Base-by-base conservation (phyloP, 83 land plant species). In the Picea mariana region DNA sequence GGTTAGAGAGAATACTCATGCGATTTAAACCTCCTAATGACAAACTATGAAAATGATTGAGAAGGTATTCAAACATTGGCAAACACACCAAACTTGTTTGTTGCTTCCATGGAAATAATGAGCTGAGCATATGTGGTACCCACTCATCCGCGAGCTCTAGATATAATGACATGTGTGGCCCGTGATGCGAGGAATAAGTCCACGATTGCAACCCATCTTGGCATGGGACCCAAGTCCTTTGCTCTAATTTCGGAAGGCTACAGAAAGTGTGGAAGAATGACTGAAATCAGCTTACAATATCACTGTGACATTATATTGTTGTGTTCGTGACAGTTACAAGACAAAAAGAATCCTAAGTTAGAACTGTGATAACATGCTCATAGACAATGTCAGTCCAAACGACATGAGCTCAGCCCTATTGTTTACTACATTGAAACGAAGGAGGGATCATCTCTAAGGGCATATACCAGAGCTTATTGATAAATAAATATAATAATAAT, bases 141-240 rank as follows among this genome's bases (percentile, higher is more conserved):
- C 26, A 97, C 97, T 34, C 99, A 92, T 49, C 94, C 86, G 66
- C 89, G 87, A 64, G 96, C 99, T 12, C 95, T 97, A 78, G 99
- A 90, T 47, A 97, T 80, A 23, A 97, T 95, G 40, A 93, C 98
- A 86, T 83, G 87, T n/a, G 89, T 90, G 11, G 98, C 98, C 8
- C 95, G 90, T 23, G 95, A 83, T 31, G 98, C 99, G 27, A 97
- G 92, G 75, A 94, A 97, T 82, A 97, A 95, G 47, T 97, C 99
- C 34, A 97, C 97, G 79, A 97, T 83, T 44, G 97, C 94, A n/a
- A 95, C 99, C 97, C 99, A 97, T 83, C 99, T 89, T 26, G 99
- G 97, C 80, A 92, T 90, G 31, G 97, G 88, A 5, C 99, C 99
- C 99, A 97, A 97, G 71, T 97, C 99, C 76, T 88, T 91, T 16